Conservation (phyloP, 352 stramenopile species). For the Globisporangium middletonii region DNA sequence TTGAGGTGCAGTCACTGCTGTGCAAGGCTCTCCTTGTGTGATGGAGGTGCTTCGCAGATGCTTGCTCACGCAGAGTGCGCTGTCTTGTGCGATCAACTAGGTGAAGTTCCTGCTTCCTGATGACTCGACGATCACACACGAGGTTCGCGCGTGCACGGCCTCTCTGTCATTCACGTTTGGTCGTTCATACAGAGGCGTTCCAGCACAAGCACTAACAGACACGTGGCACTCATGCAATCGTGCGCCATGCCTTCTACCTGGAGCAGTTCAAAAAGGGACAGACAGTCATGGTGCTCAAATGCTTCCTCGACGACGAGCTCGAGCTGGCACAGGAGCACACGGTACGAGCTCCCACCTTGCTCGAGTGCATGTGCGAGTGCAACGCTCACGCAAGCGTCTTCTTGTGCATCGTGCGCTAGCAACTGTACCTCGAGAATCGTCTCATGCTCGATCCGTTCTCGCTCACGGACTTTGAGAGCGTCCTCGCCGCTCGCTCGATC, state of each 20-base stretch:
- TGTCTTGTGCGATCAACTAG: constrained; percentile 9
- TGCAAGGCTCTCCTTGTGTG: neutral
- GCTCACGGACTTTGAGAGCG: constrained; percentile 48
- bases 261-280: constrained; percentile 63
- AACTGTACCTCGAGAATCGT: constrained; percentile 31
- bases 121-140: constrained; percentile 37
- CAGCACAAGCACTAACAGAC: no score
- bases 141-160: constrained; percentile 17
- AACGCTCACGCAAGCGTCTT: neutral
- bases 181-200: neutral
- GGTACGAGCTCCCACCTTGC: constrained; percentile 14
- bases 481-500: constrained; percentile 28
- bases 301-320: constrained; percentile 49
- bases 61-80: no score
- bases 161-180: neutral
- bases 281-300: constrained; percentile 52
- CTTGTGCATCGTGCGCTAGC: constrained; percentile 12
- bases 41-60: no score
- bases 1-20: constrained; percentile 19
- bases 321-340: constrained; percentile 28
- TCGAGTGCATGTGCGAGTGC: no score
- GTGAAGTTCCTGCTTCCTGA: constrained; percentile 53
- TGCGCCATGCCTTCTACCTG: no score
- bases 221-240: no score
- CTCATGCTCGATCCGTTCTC: constrained; percentile 58